Conservation (phyloP, 495 filamentous ascomycete genomes). For the Copromyces sp. region DNA sequence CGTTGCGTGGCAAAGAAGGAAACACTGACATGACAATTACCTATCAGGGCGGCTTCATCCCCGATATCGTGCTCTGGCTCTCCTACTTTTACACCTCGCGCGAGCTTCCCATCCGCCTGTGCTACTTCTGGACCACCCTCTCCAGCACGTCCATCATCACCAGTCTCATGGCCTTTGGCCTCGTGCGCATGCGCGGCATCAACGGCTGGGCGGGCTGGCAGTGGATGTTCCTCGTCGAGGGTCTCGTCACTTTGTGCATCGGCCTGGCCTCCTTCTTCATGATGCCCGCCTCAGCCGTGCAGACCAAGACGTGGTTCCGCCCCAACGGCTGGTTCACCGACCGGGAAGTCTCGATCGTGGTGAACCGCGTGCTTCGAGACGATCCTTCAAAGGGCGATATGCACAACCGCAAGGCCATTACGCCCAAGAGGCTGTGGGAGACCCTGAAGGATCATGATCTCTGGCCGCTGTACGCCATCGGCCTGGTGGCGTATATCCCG, state of each 20-base stretch:
- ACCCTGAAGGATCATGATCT: slow-evolving; percentile 60
- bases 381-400: slow-evolving; percentile 49
- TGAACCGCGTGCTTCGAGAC: slow-evolving; percentile 39
- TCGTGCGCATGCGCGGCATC: slow-evolving; percentile 42
- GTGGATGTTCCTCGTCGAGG: slow-evolving; percentile 49
- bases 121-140: slow-evolving; percentile 44
- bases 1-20: no score
- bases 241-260: slow-evolving; percentile 40
- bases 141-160: slow-evolving; percentile 42
- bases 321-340: slow-evolving; percentile 44
- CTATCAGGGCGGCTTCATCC: slow-evolving; percentile 53
- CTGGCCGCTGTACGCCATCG: slow-evolving; percentile 62
- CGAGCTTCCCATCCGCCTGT: slow-evolving; percentile 53
- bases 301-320: slow-evolving; percentile 41
- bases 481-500: slow-evolving; percentile 50
- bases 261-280: slow-evolving; percentile 43
- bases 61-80: slow-evolving; percentile 47
- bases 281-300: slow-evolving; percentile 44
- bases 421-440: slow-evolving; percentile 45
- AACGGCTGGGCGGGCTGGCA: slow-evolving; percentile 48
- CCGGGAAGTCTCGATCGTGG: slow-evolving; percentile 41
- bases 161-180: slow-evolving; percentile 41
- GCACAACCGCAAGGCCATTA: slow-evolving; percentile 53
- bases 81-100: slow-evolving; percentile 63
- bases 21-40: background rate